Base-by-base conservation (phyloP, 2,329 filamentous ascomycete genomes). In the Epichloe festucae region DNA sequence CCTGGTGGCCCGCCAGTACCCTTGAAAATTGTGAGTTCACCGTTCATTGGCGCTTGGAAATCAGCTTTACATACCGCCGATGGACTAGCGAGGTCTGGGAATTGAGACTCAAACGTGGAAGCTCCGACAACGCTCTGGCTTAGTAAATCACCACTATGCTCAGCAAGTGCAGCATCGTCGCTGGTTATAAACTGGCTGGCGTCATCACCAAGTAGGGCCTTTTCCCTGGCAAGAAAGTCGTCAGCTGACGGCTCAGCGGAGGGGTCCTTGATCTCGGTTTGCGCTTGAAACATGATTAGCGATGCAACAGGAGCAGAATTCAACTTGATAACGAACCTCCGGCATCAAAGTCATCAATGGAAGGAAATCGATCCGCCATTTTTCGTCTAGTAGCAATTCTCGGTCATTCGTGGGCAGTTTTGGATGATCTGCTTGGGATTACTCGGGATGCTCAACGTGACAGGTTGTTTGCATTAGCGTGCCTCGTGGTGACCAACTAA, bases 211-310 rank as follows among this genome's bases (percentile, higher is more conserved):
- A 98, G 81, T 17, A 85, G 71, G 55, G 89, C 93, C 64, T 89
- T 88, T 73, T 98, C 93, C 59, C 91, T 87, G 56, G 87, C 83
- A 47, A 97, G 81, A 68, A 98, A 97, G 70, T 95, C 89, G 63
- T 88, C 82, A 56, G 79, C 75, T 35, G 84, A 82, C 34, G 79
- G 74, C 10, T 77, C 73, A 55, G 73, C 76, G 56, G 76, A 73
- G 39, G 80, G 68, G 52, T 73, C 75, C 69, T 75, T 77, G 65
- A 77, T 75, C 58, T 81, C 79, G 52, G 84, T 84, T 71, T 87
- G 82, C 64, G 82, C 87, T 85, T 70, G 39, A 35, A 51, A 44
- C 15, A 21, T n/a, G 23, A 34, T 53, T 38, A 53, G 52, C 35
- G 31, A 44, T 17, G 34, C 40, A 39, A 56, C 53, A 21, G 19